A percentile compares a stretch with the other conserved stretches of the same genome.
Evolutionary conservation across 768 basidiomycete genomes (phyloP).

Genomic region (Tephrocybe sp.): DNA sequence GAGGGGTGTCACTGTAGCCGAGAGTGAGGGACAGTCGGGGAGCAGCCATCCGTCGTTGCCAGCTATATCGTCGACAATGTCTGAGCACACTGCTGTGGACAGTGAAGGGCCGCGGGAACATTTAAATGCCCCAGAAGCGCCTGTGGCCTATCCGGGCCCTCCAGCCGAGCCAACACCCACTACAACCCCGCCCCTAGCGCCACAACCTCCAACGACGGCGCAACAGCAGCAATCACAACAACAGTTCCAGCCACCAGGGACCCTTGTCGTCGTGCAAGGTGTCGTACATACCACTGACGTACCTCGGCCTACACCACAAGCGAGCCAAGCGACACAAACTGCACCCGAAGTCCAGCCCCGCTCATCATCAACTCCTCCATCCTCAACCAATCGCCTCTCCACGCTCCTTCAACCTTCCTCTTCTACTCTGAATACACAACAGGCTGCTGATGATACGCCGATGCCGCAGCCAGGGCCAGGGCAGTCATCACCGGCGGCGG

Average conservation of each 20-base stretch:
- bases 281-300: conserved; percentile 78
- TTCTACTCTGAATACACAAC: conserved; percentile 10
- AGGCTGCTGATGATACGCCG: conserved; percentile 4
- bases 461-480: neutral
- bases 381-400: conserved; percentile 29
- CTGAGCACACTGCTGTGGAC: neutral
- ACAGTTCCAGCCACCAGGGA: conserved; percentile 71
- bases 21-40: neutral
- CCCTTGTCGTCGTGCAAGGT: conserved; percentile 80
- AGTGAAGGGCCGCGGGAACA: neutral
- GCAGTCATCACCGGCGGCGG: neutral
- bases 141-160: neutral
- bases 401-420: conserved; percentile 28
- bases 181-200: neutral
- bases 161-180: neutral
- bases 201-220: neutral
- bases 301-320: conserved; percentile 31
- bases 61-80: neutral
- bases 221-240: neutral
- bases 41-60: conserved; percentile 2
- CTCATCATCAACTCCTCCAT: conserved; percentile 28
- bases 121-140: neutral
- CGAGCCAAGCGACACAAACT: conserved; percentile 6
- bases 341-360: conserved; percentile 18
- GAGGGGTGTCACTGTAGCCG: conserved; percentile 1